These are phyloP conservation scores for Jamesozyma spencerorum DNA, from an alignment of 805 yeast genomes.

Conservation along the genomic window DNA sequence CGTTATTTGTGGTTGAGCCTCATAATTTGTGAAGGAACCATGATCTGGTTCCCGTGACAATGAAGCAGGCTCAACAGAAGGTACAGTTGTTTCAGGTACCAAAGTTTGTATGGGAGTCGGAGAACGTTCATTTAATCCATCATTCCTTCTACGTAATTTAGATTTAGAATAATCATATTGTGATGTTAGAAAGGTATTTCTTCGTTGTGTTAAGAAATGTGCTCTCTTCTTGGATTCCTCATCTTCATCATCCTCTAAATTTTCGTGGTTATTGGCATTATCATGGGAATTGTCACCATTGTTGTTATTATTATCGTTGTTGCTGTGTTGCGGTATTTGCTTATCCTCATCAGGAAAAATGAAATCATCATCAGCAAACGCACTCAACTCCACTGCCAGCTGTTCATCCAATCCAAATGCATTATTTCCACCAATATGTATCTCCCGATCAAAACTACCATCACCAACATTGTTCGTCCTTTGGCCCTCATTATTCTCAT, in stretches of 20 bases:
- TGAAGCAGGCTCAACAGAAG: neutral
- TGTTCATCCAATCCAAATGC: slow-evolving; percentile 37
- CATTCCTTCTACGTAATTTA: slow-evolving; percentile 20
- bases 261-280: slow-evolving; percentile 1
- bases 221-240: slow-evolving; percentile 8
- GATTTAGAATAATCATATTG: slow-evolving; percentile 28
- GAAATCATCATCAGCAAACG: slow-evolving; percentile 74
- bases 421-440: neutral
- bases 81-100: neutral
- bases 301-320: slow-evolving; percentile 5
- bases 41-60: slow-evolving; percentile 3
- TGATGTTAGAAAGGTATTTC: slow-evolving; percentile 24
- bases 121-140: neutral
- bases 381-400: slow-evolving; percentile 58
- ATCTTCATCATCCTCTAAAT: slow-evolving; percentile 4
- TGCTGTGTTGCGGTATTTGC: slow-evolving; percentile 10
- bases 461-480: slow-evolving; percentile 21
- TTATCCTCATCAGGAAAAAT: slow-evolving; percentile 71
- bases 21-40: slow-evolving; percentile 12
- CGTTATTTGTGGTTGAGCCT: slow-evolving; percentile 12
- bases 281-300: slow-evolving; percentile 5
- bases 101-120: neutral
- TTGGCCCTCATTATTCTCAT: slow-evolving; percentile 33
- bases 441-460: too few relatives aligned
- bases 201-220: slow-evolving; percentile 24